phyloP scores from a whole-genome alignment of 495 filamentous ascomycete species.

The Penicillium coprophilum region DNA sequence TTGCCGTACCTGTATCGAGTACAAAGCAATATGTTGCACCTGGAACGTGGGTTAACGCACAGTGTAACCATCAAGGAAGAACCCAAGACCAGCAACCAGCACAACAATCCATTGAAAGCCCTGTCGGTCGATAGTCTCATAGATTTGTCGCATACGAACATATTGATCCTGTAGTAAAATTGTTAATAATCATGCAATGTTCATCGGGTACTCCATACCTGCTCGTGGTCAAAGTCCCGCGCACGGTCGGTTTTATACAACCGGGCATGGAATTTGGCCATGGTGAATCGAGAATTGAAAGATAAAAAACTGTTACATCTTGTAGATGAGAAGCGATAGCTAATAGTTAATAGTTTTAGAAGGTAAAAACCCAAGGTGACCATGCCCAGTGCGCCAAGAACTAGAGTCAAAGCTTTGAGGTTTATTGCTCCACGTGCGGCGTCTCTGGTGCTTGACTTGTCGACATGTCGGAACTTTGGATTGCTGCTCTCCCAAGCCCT shows the following conservation, averaged over 20 bases:
- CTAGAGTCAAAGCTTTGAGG: conserved; percentile 13
- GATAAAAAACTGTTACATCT: background rate
- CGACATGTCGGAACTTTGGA: too few relatives aligned
- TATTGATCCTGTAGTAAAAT: conserved; percentile 39
- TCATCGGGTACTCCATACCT: conserved; percentile 24
- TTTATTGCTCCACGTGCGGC: conserved; percentile 24
- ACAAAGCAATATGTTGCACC: background rate
- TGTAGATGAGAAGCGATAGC: background rate
- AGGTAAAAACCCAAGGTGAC: too few relatives aligned
- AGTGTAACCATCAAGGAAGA: conserved; percentile 68
- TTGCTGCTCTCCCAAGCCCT: too few relatives aligned
- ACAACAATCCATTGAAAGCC: conserved; percentile 50
- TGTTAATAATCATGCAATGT: background rate
- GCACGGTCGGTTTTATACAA: conserved; percentile 52
- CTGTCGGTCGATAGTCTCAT: conserved; percentile 51
- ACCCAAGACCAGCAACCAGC: conserved; percentile 63
- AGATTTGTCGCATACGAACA: conserved; percentile 50
- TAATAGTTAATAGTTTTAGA: too few relatives aligned
- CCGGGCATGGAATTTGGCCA: conserved; percentile 42
- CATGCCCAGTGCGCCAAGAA: too few relatives aligned
- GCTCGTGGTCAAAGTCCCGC: conserved; percentile 51
- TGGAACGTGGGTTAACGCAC: conserved; percentile 38
- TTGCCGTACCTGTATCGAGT: background rate
- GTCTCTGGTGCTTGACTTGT: conserved; percentile 12
- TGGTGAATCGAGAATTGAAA: conserved; percentile 13